A percentile compares a stretch with the other conserved stretches of the same genome.
phyloP scores from a whole-genome alignment of 768 basidiomycete species.

The Scleroderma citrinum region DNA sequence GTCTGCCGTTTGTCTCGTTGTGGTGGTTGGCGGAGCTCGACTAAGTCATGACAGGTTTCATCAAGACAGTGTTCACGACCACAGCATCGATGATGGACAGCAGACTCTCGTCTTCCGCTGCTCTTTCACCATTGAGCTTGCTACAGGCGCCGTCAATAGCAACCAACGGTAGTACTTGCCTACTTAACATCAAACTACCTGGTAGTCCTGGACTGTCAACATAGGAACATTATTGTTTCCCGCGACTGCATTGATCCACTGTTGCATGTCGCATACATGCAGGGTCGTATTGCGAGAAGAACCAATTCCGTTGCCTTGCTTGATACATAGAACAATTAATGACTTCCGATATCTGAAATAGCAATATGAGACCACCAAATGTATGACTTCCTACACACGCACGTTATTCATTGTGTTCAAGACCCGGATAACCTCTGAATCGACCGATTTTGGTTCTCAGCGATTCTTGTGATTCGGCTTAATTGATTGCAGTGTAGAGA shows the following conservation, averaged over 20 bases:
- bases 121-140: constrained; percentile 55
- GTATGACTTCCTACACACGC: constrained; percentile 9
- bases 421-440: constrained; percentile 86
- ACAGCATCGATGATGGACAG: constrained; percentile 55
- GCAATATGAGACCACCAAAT: not conserved
- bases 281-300: constrained; percentile 63
- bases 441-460: constrained; percentile 82
- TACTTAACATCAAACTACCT: constrained; percentile 75
- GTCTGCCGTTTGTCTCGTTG: no score
- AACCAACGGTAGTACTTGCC: constrained; percentile 36
- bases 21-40: no score
- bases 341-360: constrained; percentile 74
- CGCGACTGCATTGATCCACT: constrained; percentile 53
- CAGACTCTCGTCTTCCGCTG: constrained; percentile 25
- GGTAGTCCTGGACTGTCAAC: constrained; percentile 40
- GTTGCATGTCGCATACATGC: constrained; percentile 36
- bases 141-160: constrained; percentile 28
- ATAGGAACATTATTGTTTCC: constrained; percentile 50
- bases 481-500: constrained; percentile 77
- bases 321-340: constrained; percentile 83
- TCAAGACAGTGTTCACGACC: constrained; percentile 72
- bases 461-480: constrained; percentile 51
- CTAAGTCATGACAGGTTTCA: constrained; percentile 56
- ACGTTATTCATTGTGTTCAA: constrained; percentile 88
- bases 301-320: constrained; percentile 58